Conservation (phyloP, 2,329 filamentous ascomycete species). For the Neonectria faginata region DNA sequence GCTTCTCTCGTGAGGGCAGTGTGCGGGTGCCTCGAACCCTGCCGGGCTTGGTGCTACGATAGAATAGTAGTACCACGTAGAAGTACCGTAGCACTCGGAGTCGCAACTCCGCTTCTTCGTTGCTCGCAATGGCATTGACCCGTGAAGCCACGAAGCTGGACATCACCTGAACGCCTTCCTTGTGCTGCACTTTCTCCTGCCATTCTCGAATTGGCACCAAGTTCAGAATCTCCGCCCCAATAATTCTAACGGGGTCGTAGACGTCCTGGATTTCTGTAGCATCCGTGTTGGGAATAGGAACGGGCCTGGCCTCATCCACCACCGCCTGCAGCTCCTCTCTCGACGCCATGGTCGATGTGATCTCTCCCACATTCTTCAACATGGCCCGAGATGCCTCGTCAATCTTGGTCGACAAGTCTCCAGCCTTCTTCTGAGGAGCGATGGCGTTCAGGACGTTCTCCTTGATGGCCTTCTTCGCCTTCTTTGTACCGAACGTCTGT, state of each 20-base stretch:
- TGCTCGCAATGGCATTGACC: slow-evolving; percentile 65
- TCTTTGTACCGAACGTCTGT: slow-evolving; percentile 85
- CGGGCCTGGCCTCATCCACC: slow-evolving; percentile 76
- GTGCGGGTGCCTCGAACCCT: slow-evolving; percentile 60
- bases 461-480: slow-evolving; percentile 81
- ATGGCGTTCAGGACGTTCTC: slow-evolving; percentile 80
- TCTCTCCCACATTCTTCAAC: slow-evolving; percentile 71
- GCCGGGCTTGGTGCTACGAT: slow-evolving; percentile 59
- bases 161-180: slow-evolving; percentile 65
- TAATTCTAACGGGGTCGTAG: slow-evolving; percentile 74
- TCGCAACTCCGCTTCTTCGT: slow-evolving; percentile 63
- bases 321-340: slow-evolving; percentile 73
- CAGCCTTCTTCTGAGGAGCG: slow-evolving; percentile 52
- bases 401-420: slow-evolving; percentile 60
- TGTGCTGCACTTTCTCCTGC: slow-evolving; percentile 73
- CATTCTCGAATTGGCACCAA: slow-evolving; percentile 78
- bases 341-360: slow-evolving; percentile 74
- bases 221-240: slow-evolving; percentile 75
- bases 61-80: slow-evolving; percentile 67
- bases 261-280: slow-evolving; percentile 78
- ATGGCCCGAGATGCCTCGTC: slow-evolving; percentile 69
- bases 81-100: slow-evolving; percentile 72
- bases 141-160: slow-evolving; percentile 76
- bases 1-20: slow-evolving; percentile 71
- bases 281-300: slow-evolving; percentile 75